These are phyloP conservation scores for Porcisia deanei DNA, from an alignment of 208 protist genomes.

Conservation along the genomic window DNA sequence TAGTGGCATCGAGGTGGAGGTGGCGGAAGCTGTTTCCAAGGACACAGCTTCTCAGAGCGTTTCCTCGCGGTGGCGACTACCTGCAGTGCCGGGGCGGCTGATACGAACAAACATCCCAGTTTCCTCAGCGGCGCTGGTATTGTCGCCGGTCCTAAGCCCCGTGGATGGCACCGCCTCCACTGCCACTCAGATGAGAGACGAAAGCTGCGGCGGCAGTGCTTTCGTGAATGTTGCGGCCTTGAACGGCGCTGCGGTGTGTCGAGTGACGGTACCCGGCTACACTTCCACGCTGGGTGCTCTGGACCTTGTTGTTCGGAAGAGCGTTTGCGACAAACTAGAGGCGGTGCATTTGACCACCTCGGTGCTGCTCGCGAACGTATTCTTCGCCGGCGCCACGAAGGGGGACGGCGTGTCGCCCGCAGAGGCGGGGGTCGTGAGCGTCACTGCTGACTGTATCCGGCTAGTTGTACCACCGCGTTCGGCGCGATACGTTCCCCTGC, in stretches of 20 bases:
- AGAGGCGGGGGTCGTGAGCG: neutral
- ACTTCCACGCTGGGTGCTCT: slow-evolving; percentile 20
- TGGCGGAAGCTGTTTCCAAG: neutral
- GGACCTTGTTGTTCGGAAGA: slow-evolving; percentile 20
- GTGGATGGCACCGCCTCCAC: neutral
- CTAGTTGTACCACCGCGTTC: slow-evolving; percentile 14
- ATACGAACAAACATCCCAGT: neutral
- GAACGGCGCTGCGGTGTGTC: slow-evolving; percentile 1
- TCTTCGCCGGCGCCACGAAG: slow-evolving; percentile 2
- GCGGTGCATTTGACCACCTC: slow-evolving; percentile 22
- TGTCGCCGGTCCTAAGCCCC: neutral
- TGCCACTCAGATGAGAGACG: neutral
- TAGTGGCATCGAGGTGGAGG: slow-evolving; percentile 18
- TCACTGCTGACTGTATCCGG: neutral
- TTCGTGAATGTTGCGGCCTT: slow-evolving; percentile 5
- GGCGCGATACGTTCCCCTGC: slow-evolving; percentile 17
- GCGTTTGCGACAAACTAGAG: neutral
- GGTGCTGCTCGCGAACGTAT: slow-evolving; percentile 26
- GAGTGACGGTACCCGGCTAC: slow-evolving; percentile 16
- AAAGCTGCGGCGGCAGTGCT: neutral
- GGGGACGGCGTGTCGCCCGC: neutral
- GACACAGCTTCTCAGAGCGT: neutral
- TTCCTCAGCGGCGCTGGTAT: neutral
- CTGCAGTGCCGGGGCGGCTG: neutral
- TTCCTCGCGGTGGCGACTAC: neutral